Evolutionary conservation across 805 yeast species (phyloP).

Genomic region (Blastobotrys muscicola): DNA sequence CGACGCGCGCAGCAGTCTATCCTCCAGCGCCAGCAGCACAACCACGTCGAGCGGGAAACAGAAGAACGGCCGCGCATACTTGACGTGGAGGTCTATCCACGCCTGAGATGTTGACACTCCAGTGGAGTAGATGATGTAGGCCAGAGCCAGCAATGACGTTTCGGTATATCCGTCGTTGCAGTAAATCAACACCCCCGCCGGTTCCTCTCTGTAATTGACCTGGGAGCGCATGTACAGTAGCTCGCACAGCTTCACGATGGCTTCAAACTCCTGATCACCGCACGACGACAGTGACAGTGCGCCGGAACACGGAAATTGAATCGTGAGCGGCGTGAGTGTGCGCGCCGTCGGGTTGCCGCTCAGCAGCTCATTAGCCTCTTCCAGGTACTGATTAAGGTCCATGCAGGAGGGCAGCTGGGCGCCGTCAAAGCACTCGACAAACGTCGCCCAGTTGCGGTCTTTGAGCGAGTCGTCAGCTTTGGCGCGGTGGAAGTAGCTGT

Average conservation of each 20-base stretch:
- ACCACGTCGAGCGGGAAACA: slow-evolving; percentile 66
- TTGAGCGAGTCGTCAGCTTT: slow-evolving; percentile 6
- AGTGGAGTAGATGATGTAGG: slow-evolving; percentile 62
- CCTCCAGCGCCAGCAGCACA: slow-evolving; percentile 55
- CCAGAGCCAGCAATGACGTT: slow-evolving; percentile 62
- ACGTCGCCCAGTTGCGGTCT: slow-evolving; percentile 26
- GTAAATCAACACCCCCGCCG: slow-evolving; percentile 42
- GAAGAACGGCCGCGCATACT: slow-evolving; percentile 71
- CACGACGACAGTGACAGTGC: slow-evolving; percentile 68
- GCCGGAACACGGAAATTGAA: slow-evolving; percentile 76
- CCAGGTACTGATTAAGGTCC: slow-evolving; percentile 17
- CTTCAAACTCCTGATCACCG: slow-evolving; percentile 48
- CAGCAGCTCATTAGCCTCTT: slow-evolving; percentile 11
- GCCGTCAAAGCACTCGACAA: slow-evolving; percentile 27
- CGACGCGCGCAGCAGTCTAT: slow-evolving; percentile 31
- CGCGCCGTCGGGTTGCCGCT: neutral
- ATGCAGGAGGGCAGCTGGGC: slow-evolving; percentile 17
- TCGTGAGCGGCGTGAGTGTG: slow-evolving; percentile 12
- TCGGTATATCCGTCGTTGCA: slow-evolving; percentile 93
- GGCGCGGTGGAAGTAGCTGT: slow-evolving; percentile 14
- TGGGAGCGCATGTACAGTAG: slow-evolving; percentile 39
- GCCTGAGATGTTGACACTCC: slow-evolving; percentile 56
- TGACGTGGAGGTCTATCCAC: slow-evolving; percentile 49
- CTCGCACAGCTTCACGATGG: slow-evolving; percentile 63
- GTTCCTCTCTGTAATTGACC: slow-evolving; percentile 15